Percentiles rank a stretch among this genome's conserved stretches.
These are phyloP conservation scores for Linum lewisii DNA, from an alignment of 345 rosid genomes.

Conservation along the genomic window DNA sequence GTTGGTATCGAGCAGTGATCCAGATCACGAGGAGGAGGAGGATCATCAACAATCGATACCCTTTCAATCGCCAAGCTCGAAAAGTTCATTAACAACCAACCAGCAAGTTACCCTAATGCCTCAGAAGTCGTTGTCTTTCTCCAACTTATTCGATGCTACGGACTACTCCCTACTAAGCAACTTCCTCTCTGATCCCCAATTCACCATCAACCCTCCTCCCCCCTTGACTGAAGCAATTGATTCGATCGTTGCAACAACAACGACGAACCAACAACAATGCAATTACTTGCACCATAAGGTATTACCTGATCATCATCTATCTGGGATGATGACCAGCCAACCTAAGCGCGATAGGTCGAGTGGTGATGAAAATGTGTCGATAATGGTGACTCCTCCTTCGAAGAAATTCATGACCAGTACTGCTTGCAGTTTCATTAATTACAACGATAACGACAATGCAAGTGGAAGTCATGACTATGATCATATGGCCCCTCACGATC, in stretches of 20 bases:
- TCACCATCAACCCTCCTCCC: constrained; percentile 4
- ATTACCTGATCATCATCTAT: constrained; percentile 34
- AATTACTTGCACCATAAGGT: constrained; percentile 39
- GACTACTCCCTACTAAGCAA: constrained; percentile 56
- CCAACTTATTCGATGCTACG: constrained; percentile 63
- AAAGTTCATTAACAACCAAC: constrained; percentile 17
- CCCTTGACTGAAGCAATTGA: constrained; percentile 7
- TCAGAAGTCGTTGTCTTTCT: constrained; percentile 65
- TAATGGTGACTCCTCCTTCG: constrained; percentile 22
- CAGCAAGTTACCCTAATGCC: constrained; percentile 31
- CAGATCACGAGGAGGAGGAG: constrained; percentile 56
- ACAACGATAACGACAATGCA: constrained; percentile 24
- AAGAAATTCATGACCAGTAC: constrained; percentile 33
- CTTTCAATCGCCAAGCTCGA: constrained; percentile 22
- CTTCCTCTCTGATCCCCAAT: constrained; percentile 44
- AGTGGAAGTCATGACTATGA: not conserved
- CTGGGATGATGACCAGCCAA: constrained; percentile 19
- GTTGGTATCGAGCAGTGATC: constrained; percentile 17
- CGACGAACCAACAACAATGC: constrained; percentile 1
- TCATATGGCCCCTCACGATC: constrained; percentile 7
- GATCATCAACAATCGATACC: constrained; percentile 35
- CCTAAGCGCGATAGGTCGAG: constrained; percentile 43
- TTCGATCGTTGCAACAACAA: constrained; percentile 18
- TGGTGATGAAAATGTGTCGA: constrained; percentile 13
- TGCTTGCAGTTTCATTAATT: constrained; percentile 37